These are phyloP conservation scores for Russula abietina DNA, from an alignment of 768 basidiomycete species.

Conservation along the genomic window DNA sequence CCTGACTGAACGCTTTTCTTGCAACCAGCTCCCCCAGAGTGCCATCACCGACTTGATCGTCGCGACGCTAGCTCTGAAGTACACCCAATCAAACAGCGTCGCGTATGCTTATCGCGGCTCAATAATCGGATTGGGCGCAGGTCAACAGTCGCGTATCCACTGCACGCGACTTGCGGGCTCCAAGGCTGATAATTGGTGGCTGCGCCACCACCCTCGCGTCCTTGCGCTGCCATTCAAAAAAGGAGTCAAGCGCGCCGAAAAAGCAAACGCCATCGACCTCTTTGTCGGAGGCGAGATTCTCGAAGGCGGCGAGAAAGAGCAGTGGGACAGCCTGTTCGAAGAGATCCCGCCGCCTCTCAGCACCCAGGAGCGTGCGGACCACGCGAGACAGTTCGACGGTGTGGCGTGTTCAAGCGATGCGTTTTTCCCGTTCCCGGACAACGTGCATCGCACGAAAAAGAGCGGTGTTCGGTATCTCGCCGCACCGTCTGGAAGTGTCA, in stretches of 20 bases:
- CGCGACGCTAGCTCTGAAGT: slow-evolving; percentile 94
- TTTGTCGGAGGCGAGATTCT: slow-evolving; percentile 87
- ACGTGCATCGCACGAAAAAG: slow-evolving; percentile 87
- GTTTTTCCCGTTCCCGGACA: slow-evolving; percentile 99
- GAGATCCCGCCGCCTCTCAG: slow-evolving; percentile 57
- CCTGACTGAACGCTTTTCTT: background rate
- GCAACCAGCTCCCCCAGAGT: slow-evolving; percentile 56
- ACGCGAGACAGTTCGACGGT: slow-evolving; percentile 67
- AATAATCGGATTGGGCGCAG: slow-evolving; percentile 93
- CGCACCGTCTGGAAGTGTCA: slow-evolving; percentile 89
- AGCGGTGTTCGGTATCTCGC: slow-evolving; percentile 92
- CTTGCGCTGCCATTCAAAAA: slow-evolving; percentile 93
- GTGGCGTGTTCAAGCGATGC: slow-evolving; percentile 96
- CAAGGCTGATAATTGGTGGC: slow-evolving; percentile 99
- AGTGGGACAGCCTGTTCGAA: slow-evolving; percentile 90
- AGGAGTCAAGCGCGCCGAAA: slow-evolving; percentile 95
- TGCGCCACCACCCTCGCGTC: slow-evolving; percentile 92
- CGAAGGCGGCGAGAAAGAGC: slow-evolving; percentile 81
- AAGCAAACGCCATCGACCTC: slow-evolving; percentile 96
- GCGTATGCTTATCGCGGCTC: slow-evolving; percentile 90
- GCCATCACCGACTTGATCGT: slow-evolving; percentile 91
- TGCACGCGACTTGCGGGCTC: slow-evolving; percentile 96
- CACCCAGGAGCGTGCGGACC: slow-evolving; percentile 64
- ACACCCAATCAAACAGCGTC: slow-evolving; percentile 99
- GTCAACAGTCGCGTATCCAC: slow-evolving; percentile 98